Base-by-base conservation (phyloP, 2,329 filamentous ascomycete genomes). In the Aspergillus sp. region DNA sequence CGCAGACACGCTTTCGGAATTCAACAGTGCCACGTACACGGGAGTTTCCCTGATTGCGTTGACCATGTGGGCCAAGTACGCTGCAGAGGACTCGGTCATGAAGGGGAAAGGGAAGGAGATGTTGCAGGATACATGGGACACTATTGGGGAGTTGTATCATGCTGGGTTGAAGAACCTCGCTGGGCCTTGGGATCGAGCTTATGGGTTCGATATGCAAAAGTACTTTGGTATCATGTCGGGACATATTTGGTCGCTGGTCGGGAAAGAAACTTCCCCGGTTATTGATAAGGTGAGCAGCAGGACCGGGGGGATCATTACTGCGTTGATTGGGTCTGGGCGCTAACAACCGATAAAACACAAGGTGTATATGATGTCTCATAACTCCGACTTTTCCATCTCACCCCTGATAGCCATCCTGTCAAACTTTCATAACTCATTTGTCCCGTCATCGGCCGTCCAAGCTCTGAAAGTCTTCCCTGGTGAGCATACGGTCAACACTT, bases 191-290 rank as follows among this genome's bases (percentile, higher is more conserved):
- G 87, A 89, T 70, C 81, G 87, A 0, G 78, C 81, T 0, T 89
- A 89, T 63, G 85, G 85, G 0, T 88, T 82, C 59, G 85, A 89
- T 61, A 87, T 88, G 85, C 87, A 86, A 57, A 75, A 80, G 6
- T 88, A 88, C 65, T 70, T 87, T 4, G 83, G 83, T 55, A 78
- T 88, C 52, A 81, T 88, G 70, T 82, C 82, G 0, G 70, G 85
- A 13, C 85, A 85, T 73, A 79, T 88, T 62, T 88, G 85, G 86
- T 80, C 82, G 0, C 61, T 87, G 5, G 48, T 71, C 32, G 72
- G 70, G 13, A 68, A 67, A 21, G 32, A 36, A 2, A 36, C 32
- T 36, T 36, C 32, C 2, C 32, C 32, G 1, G 32, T 36, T 36
- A 36, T 36, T 36, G 32, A 36, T 13, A 36, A 36, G 32, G 32